These are phyloP conservation scores for Moricandia moricandioides DNA, from an alignment of 345 rosid species.

Conservation along the genomic window DNA sequence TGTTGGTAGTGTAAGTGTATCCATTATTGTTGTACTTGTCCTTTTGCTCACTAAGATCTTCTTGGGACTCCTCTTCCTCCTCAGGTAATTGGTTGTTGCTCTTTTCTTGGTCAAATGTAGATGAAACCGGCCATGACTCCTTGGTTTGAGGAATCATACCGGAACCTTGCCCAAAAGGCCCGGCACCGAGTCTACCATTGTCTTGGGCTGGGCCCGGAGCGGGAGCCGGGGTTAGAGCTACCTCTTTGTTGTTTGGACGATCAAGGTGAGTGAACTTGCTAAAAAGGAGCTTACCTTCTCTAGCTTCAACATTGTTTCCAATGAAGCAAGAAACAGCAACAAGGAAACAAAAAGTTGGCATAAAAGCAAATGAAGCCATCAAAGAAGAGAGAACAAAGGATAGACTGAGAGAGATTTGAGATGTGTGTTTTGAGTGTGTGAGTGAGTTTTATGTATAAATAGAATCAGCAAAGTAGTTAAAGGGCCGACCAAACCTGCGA, in stretches of 20 bases:
- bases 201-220: conserved; percentile 32
- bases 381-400: not conserved
- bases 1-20: conserved; percentile 26
- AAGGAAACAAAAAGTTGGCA: conserved; percentile 24
- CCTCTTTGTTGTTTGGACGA: conserved; percentile 9
- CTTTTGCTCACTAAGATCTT: conserved; percentile 24
- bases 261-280: conserved; percentile 49
- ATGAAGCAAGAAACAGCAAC: conserved; percentile 26
- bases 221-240: not conserved
- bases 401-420: not conserved
- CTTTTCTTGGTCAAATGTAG: conserved; percentile 41
- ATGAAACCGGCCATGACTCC: conserved; percentile 38
- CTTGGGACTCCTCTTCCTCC: conserved; percentile 19
- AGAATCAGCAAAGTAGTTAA: conserved; percentile 6
- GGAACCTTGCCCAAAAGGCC: conserved; percentile 46
- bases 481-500: conserved; percentile 45
- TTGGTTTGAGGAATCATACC: conserved; percentile 43
- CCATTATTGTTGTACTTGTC: conserved; percentile 18
- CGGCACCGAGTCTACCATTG: conserved; percentile 39
- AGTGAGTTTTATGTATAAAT: conserved; percentile 30
- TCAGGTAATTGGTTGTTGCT: conserved; percentile 28
- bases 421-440: conserved; percentile 9
- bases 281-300: conserved; percentile 58
- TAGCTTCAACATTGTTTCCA: conserved; percentile 41
- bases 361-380: conserved; percentile 44